Base-by-base conservation (phyloP, 1,284 basidiomycete genomes). In the Heterobasidion irregulare region DNA sequence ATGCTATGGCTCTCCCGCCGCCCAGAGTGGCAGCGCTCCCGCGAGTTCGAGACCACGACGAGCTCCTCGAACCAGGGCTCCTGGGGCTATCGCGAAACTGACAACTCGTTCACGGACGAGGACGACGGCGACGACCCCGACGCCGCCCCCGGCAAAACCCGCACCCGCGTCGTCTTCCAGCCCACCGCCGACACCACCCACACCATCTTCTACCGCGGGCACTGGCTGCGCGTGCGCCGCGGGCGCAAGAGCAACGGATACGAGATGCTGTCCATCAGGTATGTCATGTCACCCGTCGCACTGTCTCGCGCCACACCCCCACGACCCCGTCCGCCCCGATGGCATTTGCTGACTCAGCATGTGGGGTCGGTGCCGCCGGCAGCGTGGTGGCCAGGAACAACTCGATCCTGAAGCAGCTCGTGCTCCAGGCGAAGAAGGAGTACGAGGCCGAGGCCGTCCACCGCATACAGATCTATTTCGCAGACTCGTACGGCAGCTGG, bases 401-500 rank as follows among this genome's bases (percentile, higher is more conserved):
- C 71, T 78, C 79, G 47, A 85, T 91, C 63, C 78, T 91, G 62
- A 91, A 91, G 70, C 86, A 89, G 69, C 83, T 91, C 57, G 87
- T 91, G 44, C 78, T 90, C n/a, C 84, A 89, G 64, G 88, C 88
- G n/a, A 91, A 91, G 74, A 81, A 80, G 64, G 86, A 89, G 64
- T 91, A 91, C 64, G 89, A 91, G 68, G 86, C 86, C 0, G 87
- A 90, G 65, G 82, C 86, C 43, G 79, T 90, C 41, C 88, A 91
- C 64, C 79, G 88, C 48, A 88, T 91, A 60, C 86, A 91, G 67
- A 89, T 91, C 41, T 91, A 89, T 66, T 89, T 91, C 65, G 89
- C 89, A 12, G 88, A 89, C 67, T 85, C 85, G n/a, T 86, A 91
- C 68, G 89, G 88, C 33, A 83, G 81, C 52, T 91, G 89, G 89